Conservation (phyloP, 305 asterid genomes). For the Fraxinus greggii region DNA sequence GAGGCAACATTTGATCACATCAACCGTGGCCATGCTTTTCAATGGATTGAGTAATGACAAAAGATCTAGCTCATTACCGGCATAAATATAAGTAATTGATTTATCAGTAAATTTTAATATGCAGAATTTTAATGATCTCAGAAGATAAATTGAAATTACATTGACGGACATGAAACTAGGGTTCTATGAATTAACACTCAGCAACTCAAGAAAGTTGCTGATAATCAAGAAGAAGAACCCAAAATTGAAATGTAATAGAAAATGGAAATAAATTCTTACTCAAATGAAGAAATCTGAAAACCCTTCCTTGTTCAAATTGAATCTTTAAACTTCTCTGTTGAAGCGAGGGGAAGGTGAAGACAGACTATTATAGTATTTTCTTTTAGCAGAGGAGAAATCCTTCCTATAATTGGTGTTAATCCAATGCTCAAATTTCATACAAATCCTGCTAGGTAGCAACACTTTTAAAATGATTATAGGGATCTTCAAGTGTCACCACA, state of each 20-base stretch:
- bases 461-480: too few species aligned
- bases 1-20: constrained; percentile 78
- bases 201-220: not conserved
- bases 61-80: constrained; percentile 3
- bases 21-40: constrained; percentile 58
- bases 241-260: not conserved
- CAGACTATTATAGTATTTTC: not conserved
- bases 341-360: not conserved
- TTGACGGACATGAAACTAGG: constrained; percentile 1
- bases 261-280: not conserved
- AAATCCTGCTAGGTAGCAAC: not conserved
- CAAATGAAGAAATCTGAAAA: not conserved
- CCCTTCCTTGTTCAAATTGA: not conserved
- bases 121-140: not conserved
- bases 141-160: not conserved
- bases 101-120: not conserved
- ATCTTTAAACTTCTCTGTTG: not conserved
- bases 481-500: not conserved
- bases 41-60: constrained; percentile 2
- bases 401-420: too few species aligned
- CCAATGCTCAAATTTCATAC: not conserved
- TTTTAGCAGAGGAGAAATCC: not conserved
- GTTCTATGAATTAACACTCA: not conserved
- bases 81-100: not conserved
- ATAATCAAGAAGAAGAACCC: not conserved